Conservation (phyloP, 148 eudicot species). For the Suaeda aralocaspica region DNA sequence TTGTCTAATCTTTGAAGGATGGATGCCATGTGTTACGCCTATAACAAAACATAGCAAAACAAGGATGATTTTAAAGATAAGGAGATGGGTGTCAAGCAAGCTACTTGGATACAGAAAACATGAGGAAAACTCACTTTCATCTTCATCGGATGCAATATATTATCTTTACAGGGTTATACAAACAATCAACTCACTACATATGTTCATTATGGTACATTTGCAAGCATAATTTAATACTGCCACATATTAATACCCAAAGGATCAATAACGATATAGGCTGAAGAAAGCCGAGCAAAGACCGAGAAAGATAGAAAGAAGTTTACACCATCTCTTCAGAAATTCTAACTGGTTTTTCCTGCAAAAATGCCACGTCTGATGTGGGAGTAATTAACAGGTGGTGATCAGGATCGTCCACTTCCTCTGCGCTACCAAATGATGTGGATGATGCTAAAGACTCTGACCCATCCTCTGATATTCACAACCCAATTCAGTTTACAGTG, state of each 20-base stretch:
- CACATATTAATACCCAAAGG: constrained; percentile 1
- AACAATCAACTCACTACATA: background rate
- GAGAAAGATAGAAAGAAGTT: constrained; percentile 5
- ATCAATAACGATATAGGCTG: background rate
- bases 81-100: too few species aligned
- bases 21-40: too few species aligned
- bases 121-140: background rate
- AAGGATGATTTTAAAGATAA: too few species aligned
- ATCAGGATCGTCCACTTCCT: constrained; percentile 46
- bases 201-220: constrained; percentile 14
- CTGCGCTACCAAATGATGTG: constrained; percentile 40
- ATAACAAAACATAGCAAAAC: too few species aligned
- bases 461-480: constrained; percentile 44
- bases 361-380: constrained; percentile 59
- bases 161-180: constrained; percentile 18
- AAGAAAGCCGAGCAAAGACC: background rate
- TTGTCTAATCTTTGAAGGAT: too few species aligned
- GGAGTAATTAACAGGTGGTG: constrained; percentile 60
- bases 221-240: background rate
- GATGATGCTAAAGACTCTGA: constrained; percentile 42
- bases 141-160: constrained; percentile 2
- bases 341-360: constrained; percentile 68
- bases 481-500: constrained; percentile 2
- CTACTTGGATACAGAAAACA: background rate
- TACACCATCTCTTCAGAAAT: constrained; percentile 54